Conservation (phyloP, 2,329 filamentous ascomycete species). For the Ophiostoma sp. region DNA sequence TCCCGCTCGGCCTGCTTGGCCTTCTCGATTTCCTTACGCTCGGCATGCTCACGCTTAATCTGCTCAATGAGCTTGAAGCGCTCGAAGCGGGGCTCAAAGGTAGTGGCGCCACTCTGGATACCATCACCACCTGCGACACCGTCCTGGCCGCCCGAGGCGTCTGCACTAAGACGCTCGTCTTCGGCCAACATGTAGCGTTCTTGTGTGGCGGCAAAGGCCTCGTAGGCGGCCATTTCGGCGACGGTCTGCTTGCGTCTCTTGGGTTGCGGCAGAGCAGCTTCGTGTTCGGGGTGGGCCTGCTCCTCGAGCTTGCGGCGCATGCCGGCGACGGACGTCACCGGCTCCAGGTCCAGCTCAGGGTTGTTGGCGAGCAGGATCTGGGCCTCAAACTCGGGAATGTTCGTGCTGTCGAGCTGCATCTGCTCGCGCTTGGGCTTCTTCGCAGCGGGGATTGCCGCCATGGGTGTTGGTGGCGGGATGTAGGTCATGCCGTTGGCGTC, state of each 20-base stretch:
- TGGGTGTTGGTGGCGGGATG: constrained; percentile 67
- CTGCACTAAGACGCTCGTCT: constrained; percentile 75
- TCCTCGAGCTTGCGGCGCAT: constrained; percentile 70
- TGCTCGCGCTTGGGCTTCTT: constrained; percentile 70
- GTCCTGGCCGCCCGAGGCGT: constrained; percentile 57
- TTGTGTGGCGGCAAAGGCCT: constrained; percentile 83
- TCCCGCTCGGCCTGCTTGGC: constrained; percentile 63
- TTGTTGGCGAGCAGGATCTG: constrained; percentile 72
- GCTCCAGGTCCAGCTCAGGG: constrained; percentile 74
- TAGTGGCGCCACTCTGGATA: constrained; percentile 67
- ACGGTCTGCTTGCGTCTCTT: constrained; percentile 92
- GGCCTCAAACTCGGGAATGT: constrained; percentile 73
- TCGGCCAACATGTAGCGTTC: constrained; percentile 91
- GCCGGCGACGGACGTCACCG: constrained; percentile 68
- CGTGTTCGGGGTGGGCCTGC: constrained; percentile 75
- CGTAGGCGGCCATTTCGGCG: constrained; percentile 91
- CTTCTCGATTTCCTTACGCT: constrained; percentile 76
- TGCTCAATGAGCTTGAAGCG: constrained; percentile 88
- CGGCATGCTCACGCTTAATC: constrained; percentile 74
- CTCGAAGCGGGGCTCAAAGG: constrained; percentile 84
- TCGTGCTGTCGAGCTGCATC: constrained; percentile 73
- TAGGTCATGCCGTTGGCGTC: constrained; percentile 30
- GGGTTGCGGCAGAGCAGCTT: constrained; percentile 72
- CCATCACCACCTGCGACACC: constrained; percentile 63
- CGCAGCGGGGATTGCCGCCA: constrained; percentile 57